These are phyloP conservation scores for Phytophthora vignae DNA, from an alignment of 352 stramenopile genomes.

Conservation along the genomic window DNA sequence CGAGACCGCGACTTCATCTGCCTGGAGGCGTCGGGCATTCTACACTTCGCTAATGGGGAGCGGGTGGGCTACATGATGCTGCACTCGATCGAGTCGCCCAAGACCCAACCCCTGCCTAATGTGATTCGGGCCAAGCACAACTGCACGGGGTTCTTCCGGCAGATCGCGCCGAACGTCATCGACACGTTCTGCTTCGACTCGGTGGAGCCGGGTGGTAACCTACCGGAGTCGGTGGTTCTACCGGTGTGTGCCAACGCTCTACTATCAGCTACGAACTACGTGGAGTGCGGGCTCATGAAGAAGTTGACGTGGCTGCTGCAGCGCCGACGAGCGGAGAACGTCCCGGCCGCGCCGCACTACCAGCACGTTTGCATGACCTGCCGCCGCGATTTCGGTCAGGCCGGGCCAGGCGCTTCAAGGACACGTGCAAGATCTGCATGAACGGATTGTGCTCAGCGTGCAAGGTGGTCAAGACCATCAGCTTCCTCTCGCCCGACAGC, in stretches of 20 bases:
- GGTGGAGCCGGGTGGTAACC: conserved; percentile 36
- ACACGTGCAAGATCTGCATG: conserved; percentile 45
- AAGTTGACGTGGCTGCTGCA: conserved; percentile 47
- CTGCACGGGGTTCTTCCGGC: conserved; percentile 53
- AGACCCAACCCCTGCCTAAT: conserved; percentile 27
- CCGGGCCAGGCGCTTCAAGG: conserved; percentile 10
- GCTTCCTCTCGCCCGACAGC: conserved; percentile 38
- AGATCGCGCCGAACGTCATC: conserved; percentile 39
- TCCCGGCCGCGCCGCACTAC: conserved; percentile 17
- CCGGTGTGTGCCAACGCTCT: conserved; percentile 35
- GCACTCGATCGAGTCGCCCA: conserved; percentile 55
- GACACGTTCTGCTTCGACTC: conserved; percentile 47
- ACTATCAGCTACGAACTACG: conserved; percentile 47
- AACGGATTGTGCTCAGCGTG: conserved; percentile 38
- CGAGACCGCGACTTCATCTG: conserved; percentile 67
- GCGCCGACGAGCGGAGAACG: conserved; percentile 23
- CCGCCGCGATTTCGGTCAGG: conserved; percentile 3
- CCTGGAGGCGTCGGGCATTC: conserved; percentile 57
- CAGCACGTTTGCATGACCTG: conserved; percentile 38
- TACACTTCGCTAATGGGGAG: conserved; percentile 48
- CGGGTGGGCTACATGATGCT: conserved; percentile 63
- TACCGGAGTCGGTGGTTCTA: conserved; percentile 33
- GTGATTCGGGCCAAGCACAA: conserved; percentile 52
- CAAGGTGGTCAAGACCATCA: conserved; percentile 42
- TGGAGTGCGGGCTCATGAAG: conserved; percentile 46